A percentile compares a stretch with the other conserved stretches of the same genome.
Conservation (phyloP, 225 moss, liverwort and hornwort genomes). For the Marchantia paleacea region DNA sequence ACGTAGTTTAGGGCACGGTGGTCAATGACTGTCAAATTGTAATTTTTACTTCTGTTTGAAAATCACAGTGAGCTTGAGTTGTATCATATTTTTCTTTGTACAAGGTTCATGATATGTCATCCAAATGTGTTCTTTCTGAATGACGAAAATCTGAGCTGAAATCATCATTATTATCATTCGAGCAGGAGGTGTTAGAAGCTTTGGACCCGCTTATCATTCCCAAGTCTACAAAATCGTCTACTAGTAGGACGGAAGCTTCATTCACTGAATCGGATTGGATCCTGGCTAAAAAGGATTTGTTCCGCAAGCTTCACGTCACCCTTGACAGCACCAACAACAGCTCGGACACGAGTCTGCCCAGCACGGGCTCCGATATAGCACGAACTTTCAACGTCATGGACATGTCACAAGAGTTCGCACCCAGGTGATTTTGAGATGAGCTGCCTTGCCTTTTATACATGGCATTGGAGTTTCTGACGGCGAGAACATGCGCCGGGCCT, state of each 20-base stretch:
- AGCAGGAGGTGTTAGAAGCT: conserved; percentile 25
- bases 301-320: not conserved
- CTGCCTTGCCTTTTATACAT: not conserved
- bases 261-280: conserved; percentile 15
- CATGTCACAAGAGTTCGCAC: conserved; percentile 8
- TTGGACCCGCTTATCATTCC: conserved; percentile 21
- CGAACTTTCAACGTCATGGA: not conserved
- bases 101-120: not conserved
- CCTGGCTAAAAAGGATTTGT: conserved; percentile 1
- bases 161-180: not conserved
- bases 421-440: conserved; percentile 15
- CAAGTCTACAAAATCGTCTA: not conserved
- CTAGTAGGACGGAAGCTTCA: not conserved
- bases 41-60: not conserved
- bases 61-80: not conserved
- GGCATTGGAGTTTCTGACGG: no score
- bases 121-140: not conserved
- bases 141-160: not conserved
- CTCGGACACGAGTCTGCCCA: not conserved
- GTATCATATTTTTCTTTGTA: not conserved
- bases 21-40: not conserved
- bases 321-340: not conserved
- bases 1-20: not conserved
- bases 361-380: not conserved
- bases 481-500: no score